These are phyloP conservation scores for Plantago ovata DNA, from an alignment of 257 asterid species.

Conservation along the genomic window DNA sequence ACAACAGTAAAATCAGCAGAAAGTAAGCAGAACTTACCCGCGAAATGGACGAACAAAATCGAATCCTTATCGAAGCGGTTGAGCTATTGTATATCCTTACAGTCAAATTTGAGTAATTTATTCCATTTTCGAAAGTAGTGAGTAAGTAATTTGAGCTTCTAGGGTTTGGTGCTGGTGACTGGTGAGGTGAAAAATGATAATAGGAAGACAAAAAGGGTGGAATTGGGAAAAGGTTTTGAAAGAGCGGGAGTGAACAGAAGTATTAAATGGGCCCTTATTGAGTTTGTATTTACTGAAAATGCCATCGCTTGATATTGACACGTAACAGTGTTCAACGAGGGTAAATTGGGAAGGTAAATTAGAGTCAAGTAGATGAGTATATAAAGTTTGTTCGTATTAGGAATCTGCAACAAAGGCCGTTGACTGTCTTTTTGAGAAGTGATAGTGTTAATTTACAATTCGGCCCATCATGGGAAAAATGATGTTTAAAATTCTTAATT, in stretches of 20 bases:
- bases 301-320: conserved; percentile 26
- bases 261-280: conserved; percentile 14
- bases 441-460: neutral
- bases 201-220: conserved; percentile 5
- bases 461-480: too few species aligned
- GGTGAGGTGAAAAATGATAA: neutral
- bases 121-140: conserved; percentile 11
- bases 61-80: too few species aligned
- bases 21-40: neutral
- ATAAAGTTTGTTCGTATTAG: conserved; percentile 35
- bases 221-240: conserved; percentile 25
- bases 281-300: conserved; percentile 23
- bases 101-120: neutral
- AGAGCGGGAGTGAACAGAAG: conserved; percentile 45
- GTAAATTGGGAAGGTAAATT: conserved; percentile 22
- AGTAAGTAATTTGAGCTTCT: conserved; percentile 22
- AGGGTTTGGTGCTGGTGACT: conserved; percentile 51
- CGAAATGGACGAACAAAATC: too few species aligned
- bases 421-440: conserved; percentile 10
- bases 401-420: neutral
- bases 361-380: conserved; percentile 17
- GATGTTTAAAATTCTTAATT: too few species aligned
- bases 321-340: conserved; percentile 9
- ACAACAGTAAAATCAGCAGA: neutral
- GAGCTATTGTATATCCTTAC: too few species aligned